Evolutionary conservation across 352 stramenopile genomes (phyloP).

Genomic region (Phytophthora europaea): DNA sequence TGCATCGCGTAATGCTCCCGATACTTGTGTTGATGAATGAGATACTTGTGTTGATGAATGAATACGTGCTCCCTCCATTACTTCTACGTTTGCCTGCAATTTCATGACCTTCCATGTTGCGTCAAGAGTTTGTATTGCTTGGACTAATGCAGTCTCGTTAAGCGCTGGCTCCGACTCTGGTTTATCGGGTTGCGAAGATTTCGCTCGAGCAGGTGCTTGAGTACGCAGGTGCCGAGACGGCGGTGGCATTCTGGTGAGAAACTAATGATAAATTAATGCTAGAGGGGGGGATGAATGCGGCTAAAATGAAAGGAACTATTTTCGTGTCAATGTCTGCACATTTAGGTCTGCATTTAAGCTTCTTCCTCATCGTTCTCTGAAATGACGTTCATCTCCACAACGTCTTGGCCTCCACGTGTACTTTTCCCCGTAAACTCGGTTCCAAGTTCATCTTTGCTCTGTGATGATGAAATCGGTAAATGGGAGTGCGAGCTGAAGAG

Average conservation of each 20-base stretch:
- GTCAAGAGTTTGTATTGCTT: slow-evolving; percentile 60
- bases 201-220: slow-evolving; percentile 4
- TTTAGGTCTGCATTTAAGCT: slow-evolving; percentile 20
- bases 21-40: slow-evolving; percentile 1
- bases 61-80: not conserved
- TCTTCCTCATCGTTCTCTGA: slow-evolving; percentile 85
- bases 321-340: slow-evolving; percentile 17
- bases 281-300: not conserved
- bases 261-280: not conserved
- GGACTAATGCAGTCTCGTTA: slow-evolving; percentile 44
- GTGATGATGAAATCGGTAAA: slow-evolving; percentile 57
- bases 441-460: slow-evolving; percentile 53
- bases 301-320: slow-evolving; percentile 29
- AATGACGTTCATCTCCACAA: slow-evolving; percentile 88
- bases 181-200: not conserved
- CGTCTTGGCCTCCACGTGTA: slow-evolving; percentile 44
- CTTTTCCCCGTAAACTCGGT: slow-evolving; percentile 74
- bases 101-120: slow-evolving; percentile 23
- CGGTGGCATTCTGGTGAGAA: slow-evolving; percentile 17
- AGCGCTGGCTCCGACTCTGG: not conserved
- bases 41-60: slow-evolving; percentile 8
- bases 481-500: slow-evolving; percentile 88
- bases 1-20: slow-evolving; percentile 29
- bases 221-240: not conserved
- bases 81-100: not conserved